Conservation (phyloP, 2,329 filamentous ascomycete species). For the Exophiala sp. region DNA sequence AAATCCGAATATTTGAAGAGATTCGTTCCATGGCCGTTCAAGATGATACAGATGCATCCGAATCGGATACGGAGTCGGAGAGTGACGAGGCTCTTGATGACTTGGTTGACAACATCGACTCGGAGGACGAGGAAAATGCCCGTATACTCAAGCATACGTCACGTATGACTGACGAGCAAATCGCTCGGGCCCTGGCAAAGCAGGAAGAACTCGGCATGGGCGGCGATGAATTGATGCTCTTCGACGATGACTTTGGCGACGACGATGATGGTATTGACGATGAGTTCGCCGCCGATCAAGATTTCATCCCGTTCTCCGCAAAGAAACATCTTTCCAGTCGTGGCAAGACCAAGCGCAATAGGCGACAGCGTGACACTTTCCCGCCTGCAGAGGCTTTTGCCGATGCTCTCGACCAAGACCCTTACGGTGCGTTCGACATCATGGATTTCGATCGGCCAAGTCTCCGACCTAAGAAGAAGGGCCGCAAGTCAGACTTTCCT, state of each 20-base stretch:
- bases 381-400: conserved; percentile 52
- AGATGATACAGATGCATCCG: conserved; percentile 26
- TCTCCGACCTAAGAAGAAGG: conserved; percentile 59
- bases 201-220: conserved; percentile 59
- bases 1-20: conserved; percentile 35
- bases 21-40: conserved; percentile 30
- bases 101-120: conserved; percentile 38
- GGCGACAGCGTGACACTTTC: conserved; percentile 38
- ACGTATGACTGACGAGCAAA: conserved; percentile 52
- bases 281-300: conserved; percentile 21
- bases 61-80: conserved; percentile 31
- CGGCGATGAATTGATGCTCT: conserved; percentile 53
- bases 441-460: conserved; percentile 76
- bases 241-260: conserved; percentile 45
- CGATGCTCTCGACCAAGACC: conserved; percentile 53
- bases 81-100: conserved; percentile 33
- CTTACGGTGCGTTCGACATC: conserved; percentile 68
- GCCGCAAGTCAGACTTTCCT: conserved; percentile 49
- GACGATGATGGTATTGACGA: conserved; percentile 30
- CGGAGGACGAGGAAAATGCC: conserved; percentile 36
- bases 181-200: conserved; percentile 57
- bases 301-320: conserved; percentile 25
- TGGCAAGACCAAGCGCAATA: conserved; percentile 27
- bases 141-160: conserved; percentile 35
- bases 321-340: conserved; percentile 26